Evolutionary conservation across 139 green algal genomes (phyloP), one percentile per base, ranked within the genome.

Genomic region (Chlorella sp.): DNA sequence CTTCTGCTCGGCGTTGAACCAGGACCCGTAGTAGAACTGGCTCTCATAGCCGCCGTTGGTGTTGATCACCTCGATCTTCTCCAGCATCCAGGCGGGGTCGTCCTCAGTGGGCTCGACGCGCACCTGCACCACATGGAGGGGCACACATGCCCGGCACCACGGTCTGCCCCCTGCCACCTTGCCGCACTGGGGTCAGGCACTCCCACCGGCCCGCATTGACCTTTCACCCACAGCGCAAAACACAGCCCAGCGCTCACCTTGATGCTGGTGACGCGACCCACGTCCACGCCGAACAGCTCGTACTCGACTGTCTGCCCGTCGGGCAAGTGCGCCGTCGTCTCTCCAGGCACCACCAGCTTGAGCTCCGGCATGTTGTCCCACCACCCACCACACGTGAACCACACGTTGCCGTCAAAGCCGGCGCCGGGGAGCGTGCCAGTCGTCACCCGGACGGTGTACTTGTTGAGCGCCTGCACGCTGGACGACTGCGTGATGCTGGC

Each of bases 61-160:
- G n/a, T n/a, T n/a, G n/a, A n/a, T 51, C 29, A 75, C 70, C 59
- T 60, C 29, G 29, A 75, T 51, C 3, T 23, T 69, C 29, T 69
- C 70, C 33, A 75, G 23, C 24, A 31, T 27, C 70, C 70, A 75
- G 6, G 59, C 70, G 6, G 70, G 70, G 70, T 75, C 70, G 2
- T 6, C 3, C 3, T 65, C 59, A 35, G 59, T 67, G 59, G 70
- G 70, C 59, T 51, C 59, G 24, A 75, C 69, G 34, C 70, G 70
- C n/a, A 75, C n/a, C 2, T 32, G n/a, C n/a, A n/a, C n/a, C n/a
- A n/a, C n/a, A n/a, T n/a, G n/a, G n/a, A n/a, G n/a, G n/a, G n/a
- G n/a, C n/a, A n/a, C n/a, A n/a, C n/a, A n/a, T n/a, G n/a, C n/a
- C n/a, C n/a, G n/a, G n/a, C n/a, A n/a, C n/a, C n/a, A n/a, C n/a